These are phyloP conservation scores for Dichotomocladium elegans DNA, from an alignment of 371 early-diverging fungal genomes.

Conservation along the genomic window DNA sequence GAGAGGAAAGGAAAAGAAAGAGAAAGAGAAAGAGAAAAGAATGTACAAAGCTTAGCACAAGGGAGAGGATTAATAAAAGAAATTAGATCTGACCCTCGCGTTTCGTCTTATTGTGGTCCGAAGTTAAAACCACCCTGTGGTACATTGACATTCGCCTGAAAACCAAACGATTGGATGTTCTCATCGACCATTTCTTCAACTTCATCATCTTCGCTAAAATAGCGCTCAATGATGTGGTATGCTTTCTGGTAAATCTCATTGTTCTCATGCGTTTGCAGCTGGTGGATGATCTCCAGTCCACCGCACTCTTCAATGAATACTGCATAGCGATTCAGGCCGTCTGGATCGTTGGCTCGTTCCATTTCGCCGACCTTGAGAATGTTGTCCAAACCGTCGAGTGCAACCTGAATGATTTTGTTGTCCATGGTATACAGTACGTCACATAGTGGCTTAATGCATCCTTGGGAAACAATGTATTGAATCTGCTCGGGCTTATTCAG, in stretches of 20 bases:
- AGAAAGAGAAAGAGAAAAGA: not conserved
- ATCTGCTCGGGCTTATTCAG: constrained; percentile 88
- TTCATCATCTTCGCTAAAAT: constrained; percentile 84
- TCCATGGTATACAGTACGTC: constrained; percentile 88
- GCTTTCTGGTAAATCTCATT: constrained; percentile 94
- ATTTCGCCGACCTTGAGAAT: constrained; percentile 95
- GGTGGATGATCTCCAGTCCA: constrained; percentile 90
- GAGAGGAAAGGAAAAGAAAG: not conserved
- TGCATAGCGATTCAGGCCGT: constrained; percentile 84
- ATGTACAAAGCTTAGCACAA: not conserved
- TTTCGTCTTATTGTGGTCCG: constrained; percentile 8
- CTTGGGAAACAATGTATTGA: constrained; percentile 85
- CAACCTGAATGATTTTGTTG: constrained; percentile 92
- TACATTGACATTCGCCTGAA: constrained; percentile 14
- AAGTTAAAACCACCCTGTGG: constrained; percentile 19
- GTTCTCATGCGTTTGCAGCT: constrained; percentile 89
- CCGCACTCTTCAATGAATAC: constrained; percentile 89
- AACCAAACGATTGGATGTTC: constrained; percentile 7
- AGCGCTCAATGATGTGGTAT: constrained; percentile 90
- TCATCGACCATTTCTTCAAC: constrained; percentile 43
- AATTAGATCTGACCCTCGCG: not conserved
- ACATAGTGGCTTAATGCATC: constrained; percentile 92
- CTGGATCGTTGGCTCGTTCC: constrained; percentile 29
- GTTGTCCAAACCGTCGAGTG: constrained; percentile 95
- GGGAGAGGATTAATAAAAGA: not conserved